phyloP scores from a whole-genome alignment of 805 yeast genomes.

The Blastobotrys robertii region DNA sequence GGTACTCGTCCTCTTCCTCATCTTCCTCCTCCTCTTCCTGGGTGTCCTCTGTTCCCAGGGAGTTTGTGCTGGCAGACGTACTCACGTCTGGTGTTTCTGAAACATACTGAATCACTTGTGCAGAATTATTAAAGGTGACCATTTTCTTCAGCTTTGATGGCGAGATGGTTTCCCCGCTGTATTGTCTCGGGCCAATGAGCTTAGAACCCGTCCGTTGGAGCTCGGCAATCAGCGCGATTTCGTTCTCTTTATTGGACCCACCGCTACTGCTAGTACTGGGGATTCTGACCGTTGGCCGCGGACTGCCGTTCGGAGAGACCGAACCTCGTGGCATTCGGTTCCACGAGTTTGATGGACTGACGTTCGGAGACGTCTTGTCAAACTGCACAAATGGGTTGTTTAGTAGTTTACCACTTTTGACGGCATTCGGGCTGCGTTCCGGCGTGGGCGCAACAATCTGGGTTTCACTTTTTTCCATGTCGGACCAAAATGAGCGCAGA shows the following conservation, averaged over 20 bases:
- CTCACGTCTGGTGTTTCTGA: slow-evolving; percentile 17
- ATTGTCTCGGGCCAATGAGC: slow-evolving; percentile 9
- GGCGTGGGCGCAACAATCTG: slow-evolving; percentile 8
- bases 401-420: slow-evolving; percentile 1
- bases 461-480: slow-evolving; percentile 12
- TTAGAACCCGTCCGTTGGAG: slow-evolving; percentile 11
- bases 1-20: slow-evolving; percentile 9
- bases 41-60: slow-evolving; percentile 2
- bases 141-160: slow-evolving; percentile 16
- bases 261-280: no score
- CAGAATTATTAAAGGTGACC: slow-evolving; percentile 17
- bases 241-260: no score
- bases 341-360: neutral
- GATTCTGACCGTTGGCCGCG: no score
- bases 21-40: slow-evolving; percentile 7
- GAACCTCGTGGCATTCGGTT: neutral
- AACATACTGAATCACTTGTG: slow-evolving; percentile 19
- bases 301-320: neutral
- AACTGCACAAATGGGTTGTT: slow-evolving; percentile 7
- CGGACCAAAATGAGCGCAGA: slow-evolving; percentile 18
- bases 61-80: slow-evolving; percentile 3
- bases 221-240: no score
- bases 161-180: neutral
- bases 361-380: slow-evolving; percentile 1
- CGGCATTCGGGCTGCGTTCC: slow-evolving; percentile 1